Percentiles rank a stretch among this genome's conserved stretches.
Conservation (phyloP, 2,329 filamentous ascomycete species). For the Decorospora gaudefroyi region DNA sequence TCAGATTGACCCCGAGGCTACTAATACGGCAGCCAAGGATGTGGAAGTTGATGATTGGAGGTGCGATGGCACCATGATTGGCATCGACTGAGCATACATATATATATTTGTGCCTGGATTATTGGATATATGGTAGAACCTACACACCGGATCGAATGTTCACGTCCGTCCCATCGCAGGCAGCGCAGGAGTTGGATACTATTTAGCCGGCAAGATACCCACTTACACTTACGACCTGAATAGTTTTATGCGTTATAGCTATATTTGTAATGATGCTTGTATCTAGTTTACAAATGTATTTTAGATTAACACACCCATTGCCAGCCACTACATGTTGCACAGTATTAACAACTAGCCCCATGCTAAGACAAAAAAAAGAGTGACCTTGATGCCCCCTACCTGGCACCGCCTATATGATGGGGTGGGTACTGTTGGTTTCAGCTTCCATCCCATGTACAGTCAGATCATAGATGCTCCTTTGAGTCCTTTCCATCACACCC, state of each 20-base stretch:
- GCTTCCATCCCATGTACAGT: not conserved
- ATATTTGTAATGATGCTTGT: not conserved
- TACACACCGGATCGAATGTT: too few relatives aligned
- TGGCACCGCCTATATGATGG: too few relatives aligned
- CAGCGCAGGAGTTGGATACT: slow-evolving; percentile 34
- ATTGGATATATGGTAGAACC: not conserved
- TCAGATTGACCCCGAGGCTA: slow-evolving; percentile 44
- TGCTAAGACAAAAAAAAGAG: too few relatives aligned
- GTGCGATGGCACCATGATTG: slow-evolving; percentile 43
- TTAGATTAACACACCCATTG: not conserved
- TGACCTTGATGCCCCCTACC: too few relatives aligned
- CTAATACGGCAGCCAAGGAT: slow-evolving; percentile 36
- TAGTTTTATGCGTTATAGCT: slow-evolving; percentile 1
- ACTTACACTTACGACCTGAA: slow-evolving; percentile 13
- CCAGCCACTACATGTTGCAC: too few relatives aligned
- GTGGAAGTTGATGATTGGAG: slow-evolving; percentile 47
- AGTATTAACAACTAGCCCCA: too few relatives aligned
- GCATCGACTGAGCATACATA: slow-evolving; percentile 35
- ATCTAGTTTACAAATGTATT: not conserved
- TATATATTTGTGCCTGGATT: slow-evolving; percentile 13
- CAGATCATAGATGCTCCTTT: too few relatives aligned
- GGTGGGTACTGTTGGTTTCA: not conserved
- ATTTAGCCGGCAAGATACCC: slow-evolving; percentile 21
- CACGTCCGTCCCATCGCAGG: slow-evolving; percentile 45
- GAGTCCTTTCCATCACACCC: too few relatives aligned